phyloP scores from a whole-genome alignment of 2,329 filamentous ascomycete species.

The Botrytis elliptica region DNA sequence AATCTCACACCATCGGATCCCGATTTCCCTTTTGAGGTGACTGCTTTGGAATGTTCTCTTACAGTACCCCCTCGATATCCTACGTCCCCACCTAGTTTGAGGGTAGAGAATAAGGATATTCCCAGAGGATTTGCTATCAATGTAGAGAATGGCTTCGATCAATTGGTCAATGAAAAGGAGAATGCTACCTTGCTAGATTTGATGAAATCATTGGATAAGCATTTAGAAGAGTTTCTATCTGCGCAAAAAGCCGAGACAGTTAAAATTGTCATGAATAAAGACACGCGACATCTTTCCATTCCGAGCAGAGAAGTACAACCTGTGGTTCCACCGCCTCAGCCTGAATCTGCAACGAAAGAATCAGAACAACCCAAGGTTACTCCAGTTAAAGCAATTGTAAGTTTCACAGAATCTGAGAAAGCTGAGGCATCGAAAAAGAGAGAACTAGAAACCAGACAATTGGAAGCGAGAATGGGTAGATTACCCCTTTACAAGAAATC shows the following conservation, averaged over 20 bases:
- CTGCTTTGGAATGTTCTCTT: slow-evolving; percentile 65
- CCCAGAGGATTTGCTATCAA: slow-evolving; percentile 72
- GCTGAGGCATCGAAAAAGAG: slow-evolving; percentile 61
- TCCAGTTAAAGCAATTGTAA: slow-evolving; percentile 26
- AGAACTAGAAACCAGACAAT: slow-evolving; percentile 65
- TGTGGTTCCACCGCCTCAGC: slow-evolving; percentile 10
- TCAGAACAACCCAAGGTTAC: slow-evolving; percentile 14
- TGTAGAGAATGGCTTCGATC: slow-evolving; percentile 71
- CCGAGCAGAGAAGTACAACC: slow-evolving; percentile 33
- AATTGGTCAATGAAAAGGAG: slow-evolving; percentile 55
- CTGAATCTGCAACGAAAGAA: slow-evolving; percentile 17
- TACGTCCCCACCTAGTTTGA: slow-evolving; percentile 54
- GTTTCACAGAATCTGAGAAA: slow-evolving; percentile 59
- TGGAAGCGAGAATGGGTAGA: slow-evolving; percentile 72
- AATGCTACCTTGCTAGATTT: slow-evolving; percentile 62
- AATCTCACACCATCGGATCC: slow-evolving; percentile 72
- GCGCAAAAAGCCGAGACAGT: slow-evolving; percentile 70
- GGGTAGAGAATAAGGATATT: slow-evolving; percentile 67
- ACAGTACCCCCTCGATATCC: slow-evolving; percentile 66
- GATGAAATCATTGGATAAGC: slow-evolving; percentile 69
- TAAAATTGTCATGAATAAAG: slow-evolving; percentile 51
- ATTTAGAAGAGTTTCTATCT: slow-evolving; percentile 67
- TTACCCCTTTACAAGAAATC: slow-evolving; percentile 66
- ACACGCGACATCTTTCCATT: slow-evolving; percentile 38
- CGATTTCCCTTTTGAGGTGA: slow-evolving; percentile 78